These are phyloP conservation scores for Cadophora sp. DNA, from an alignment of 2,329 filamentous ascomycete species.

Conservation along the genomic window DNA sequence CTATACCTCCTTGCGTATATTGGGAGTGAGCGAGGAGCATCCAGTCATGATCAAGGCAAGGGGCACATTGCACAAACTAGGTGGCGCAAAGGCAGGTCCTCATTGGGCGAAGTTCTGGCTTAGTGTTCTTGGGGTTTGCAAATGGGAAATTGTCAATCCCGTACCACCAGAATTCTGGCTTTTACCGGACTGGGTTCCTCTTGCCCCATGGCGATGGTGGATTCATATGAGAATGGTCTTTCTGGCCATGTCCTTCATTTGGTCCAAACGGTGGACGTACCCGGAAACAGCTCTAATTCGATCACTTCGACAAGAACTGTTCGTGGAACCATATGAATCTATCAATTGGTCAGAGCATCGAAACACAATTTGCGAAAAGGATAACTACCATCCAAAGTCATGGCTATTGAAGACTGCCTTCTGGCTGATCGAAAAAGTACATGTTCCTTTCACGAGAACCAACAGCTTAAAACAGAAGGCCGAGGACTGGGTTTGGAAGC, in stretches of 20 bases:
- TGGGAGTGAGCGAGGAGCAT: slow-evolving; percentile 85
- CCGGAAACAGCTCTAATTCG: slow-evolving; percentile 77
- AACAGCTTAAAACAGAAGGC: slow-evolving; percentile 71
- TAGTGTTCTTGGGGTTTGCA: slow-evolving; percentile 78
- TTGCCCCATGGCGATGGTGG: slow-evolving; percentile 96
- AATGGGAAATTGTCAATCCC: slow-evolving; percentile 95
- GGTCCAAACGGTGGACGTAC: slow-evolving; percentile 81
- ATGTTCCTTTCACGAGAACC: slow-evolving; percentile 77
- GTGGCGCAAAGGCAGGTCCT: slow-evolving; percentile 81
- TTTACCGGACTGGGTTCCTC: slow-evolving; percentile 86
- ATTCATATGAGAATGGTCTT: slow-evolving; percentile 99
- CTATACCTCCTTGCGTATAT: slow-evolving; percentile 79
- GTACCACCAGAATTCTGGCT: slow-evolving; percentile 94
- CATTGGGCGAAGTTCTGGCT: slow-evolving; percentile 99
- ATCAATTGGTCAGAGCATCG: slow-evolving; percentile 81
- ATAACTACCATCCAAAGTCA: slow-evolving; percentile 94
- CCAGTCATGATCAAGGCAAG: slow-evolving; percentile 86
- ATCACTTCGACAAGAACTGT: slow-evolving; percentile 80
- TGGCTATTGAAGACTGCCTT: slow-evolving; percentile 82
- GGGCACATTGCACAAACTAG: slow-evolving; percentile 80
- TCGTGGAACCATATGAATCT: slow-evolving; percentile 76
- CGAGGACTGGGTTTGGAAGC: slow-evolving; percentile 80
- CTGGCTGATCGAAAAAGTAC: slow-evolving; percentile 79
- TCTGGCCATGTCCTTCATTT: slow-evolving; percentile 88
- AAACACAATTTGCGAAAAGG: slow-evolving; percentile 78